Evolutionary conservation across 169 alveolate genomes (phyloP), one percentile per base, ranked within the genome.

Genomic region (Sarcocystis neurona): DNA sequence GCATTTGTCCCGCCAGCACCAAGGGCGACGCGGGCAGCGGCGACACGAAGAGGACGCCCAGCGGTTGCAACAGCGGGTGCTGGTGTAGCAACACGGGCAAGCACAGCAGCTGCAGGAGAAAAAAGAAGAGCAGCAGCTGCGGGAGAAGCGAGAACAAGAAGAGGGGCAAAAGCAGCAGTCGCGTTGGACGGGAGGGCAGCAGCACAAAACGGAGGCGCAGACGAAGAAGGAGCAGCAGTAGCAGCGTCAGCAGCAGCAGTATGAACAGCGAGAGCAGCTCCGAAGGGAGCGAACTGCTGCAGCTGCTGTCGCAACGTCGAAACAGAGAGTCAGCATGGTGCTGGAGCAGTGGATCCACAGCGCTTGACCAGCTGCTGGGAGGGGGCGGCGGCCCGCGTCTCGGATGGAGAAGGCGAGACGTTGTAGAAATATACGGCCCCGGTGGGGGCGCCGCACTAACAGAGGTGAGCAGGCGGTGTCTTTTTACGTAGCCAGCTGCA

Each of bases 401-500:
- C n/a, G n/a, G n/a, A n/a, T 72, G 82, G 82, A 37, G 56, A 37
- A 53, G 10, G 41, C 56, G 82, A 12, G 46, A 27, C 34, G 56
- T 72, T 39, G 27, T 37, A 0, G 82, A 72, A 39, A 4, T 72
- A 8, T 72, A 39, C 53, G 82, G 82, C 41, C 43, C 58, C n/a
- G 82, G 32, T 18, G 82, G 82, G 1, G 82, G 82, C 47, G 58
- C 53, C 27, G 46, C 82, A 0, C 82, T 72, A n/a, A 72, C 82
- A 30, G 82, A 72, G 82, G 82, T 72, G 18, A 72, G 32, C 23
- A 39, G 82, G 41, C 1, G n/a, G 75, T 6, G 39, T 12, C 30
- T 12, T 15, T 53, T 53, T 53, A 23, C 12, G 30, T 15, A 53
- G 66, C 66, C 66, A 23, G 30, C 30, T 12, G 66, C 23, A 23